These are phyloP conservation scores for Ophiosphaerella herpotricha DNA, from an alignment of 2,329 filamentous ascomycete genomes.

Conservation along the genomic window DNA sequence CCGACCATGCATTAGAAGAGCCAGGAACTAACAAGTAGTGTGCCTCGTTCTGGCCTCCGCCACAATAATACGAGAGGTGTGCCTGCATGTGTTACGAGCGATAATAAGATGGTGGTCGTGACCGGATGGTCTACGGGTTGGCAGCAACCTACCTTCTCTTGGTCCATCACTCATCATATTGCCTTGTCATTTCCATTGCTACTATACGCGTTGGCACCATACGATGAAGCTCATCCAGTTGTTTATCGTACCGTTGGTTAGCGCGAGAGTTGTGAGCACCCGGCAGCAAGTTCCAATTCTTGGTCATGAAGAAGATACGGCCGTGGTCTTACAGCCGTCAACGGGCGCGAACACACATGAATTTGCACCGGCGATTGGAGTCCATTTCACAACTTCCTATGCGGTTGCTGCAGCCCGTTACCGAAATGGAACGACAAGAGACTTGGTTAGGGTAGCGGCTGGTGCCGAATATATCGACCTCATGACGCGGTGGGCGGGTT, in stretches of 20 bases:
- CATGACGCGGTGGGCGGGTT: constrained; percentile 27
- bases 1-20: neutral
- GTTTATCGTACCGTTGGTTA: constrained; percentile 12
- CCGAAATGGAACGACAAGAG: constrained; percentile 25
- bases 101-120: constrained; percentile 2
- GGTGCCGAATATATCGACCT: constrained; percentile 28
- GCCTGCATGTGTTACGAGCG: neutral
- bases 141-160: too few relatives aligned
- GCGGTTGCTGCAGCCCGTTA: constrained; percentile 30
- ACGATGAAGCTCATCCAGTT: constrained; percentile 10
- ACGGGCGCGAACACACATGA: constrained; percentile 1
- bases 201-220: neutral
- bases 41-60: constrained; percentile 1
- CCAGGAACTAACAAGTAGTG: neutral
- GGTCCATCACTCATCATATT: too few relatives aligned
- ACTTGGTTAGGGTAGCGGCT: constrained; percentile 27
- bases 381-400: constrained; percentile 36
- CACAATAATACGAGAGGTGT: constrained; percentile 2
- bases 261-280: constrained; percentile 8
- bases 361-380: constrained; percentile 20
- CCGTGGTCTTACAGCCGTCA: neutral
- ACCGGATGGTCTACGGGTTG: neutral
- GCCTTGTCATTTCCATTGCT: neutral
- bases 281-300: constrained; percentile 9
- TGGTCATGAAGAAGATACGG: neutral